Percentiles rank a stretch among this genome's conserved stretches.
These are phyloP conservation scores for Salix koriyanagi DNA, from an alignment of 345 rosid species.

Conservation along the genomic window DNA sequence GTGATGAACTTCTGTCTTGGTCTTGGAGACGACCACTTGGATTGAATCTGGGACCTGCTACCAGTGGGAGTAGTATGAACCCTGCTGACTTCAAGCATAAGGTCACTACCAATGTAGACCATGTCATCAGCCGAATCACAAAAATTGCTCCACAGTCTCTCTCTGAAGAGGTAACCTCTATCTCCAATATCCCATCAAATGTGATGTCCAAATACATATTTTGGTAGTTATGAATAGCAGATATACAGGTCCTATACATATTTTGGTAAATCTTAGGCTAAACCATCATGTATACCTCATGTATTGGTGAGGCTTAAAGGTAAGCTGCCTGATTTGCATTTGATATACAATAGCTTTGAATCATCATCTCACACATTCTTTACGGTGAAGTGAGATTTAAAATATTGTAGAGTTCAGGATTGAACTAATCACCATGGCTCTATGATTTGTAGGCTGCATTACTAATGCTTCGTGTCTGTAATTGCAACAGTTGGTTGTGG, in stretches of 20 bases:
- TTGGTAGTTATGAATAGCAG: neutral
- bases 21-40: constrained; percentile 93
- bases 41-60: constrained; percentile 49
- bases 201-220: neutral
- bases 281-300: neutral
- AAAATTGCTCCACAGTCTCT: constrained; percentile 74
- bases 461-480: too few relatives aligned
- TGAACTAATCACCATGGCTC: too few relatives aligned
- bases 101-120: constrained; percentile 72
- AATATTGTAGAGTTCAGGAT: too few relatives aligned
- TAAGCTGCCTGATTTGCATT: too few relatives aligned
- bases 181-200: neutral
- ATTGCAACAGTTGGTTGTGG: too few relatives aligned
- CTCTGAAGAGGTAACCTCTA: constrained; percentile 78
- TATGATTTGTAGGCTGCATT: too few relatives aligned
- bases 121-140: constrained; percentile 62
- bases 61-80: constrained; percentile 64
- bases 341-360: too few relatives aligned
- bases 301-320: too few relatives aligned
- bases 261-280: neutral
- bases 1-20: constrained; percentile 90
- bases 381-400: neutral
- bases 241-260: neutral
- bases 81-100: constrained; percentile 69
- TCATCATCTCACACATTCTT: too few relatives aligned